Conservation (phyloP, 2,329 filamentous ascomycete species). For the Penicillium sp. region DNA sequence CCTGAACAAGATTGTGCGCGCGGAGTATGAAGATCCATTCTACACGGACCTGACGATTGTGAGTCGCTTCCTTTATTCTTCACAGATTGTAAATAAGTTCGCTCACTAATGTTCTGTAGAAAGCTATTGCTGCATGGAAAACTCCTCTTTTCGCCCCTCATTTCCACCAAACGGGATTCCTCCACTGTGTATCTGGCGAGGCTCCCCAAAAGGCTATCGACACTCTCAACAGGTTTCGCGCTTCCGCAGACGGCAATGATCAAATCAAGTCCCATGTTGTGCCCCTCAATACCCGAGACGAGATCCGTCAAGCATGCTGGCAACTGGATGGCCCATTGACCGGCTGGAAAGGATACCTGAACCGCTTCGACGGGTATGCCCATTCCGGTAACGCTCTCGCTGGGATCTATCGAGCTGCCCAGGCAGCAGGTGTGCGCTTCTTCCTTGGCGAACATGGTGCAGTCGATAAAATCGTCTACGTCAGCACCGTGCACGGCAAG, state of each 20-base stretch:
- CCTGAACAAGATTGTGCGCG: slow-evolving; percentile 61
- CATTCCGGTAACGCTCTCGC: slow-evolving; percentile 55
- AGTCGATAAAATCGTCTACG: slow-evolving; percentile 44
- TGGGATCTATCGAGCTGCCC: slow-evolving; percentile 47
- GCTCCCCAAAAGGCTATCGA: slow-evolving; percentile 51
- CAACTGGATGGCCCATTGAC: slow-evolving; percentile 51
- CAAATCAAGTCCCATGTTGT: slow-evolving; percentile 44
- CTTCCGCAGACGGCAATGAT: slow-evolving; percentile 36
- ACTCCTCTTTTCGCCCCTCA: slow-evolving; percentile 55
- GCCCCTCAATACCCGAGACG: slow-evolving; percentile 36
- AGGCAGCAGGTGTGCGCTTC: slow-evolving; percentile 44
- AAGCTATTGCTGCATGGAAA: slow-evolving; percentile 56
- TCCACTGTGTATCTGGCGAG: slow-evolving; percentile 51
- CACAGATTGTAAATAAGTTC: background rate
- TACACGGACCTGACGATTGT: slow-evolving; percentile 57
- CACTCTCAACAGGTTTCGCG: slow-evolving; percentile 46
- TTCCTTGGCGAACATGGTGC: slow-evolving; percentile 44
- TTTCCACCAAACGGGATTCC: slow-evolving; percentile 53
- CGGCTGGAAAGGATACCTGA: slow-evolving; percentile 60
- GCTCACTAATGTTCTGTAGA: slow-evolving; percentile 23
- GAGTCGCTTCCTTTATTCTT: slow-evolving; percentile 15
- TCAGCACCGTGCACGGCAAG: slow-evolving; percentile 15
- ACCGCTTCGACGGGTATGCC: slow-evolving; percentile 57
- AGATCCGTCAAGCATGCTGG: slow-evolving; percentile 48
- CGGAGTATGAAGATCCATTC: slow-evolving; percentile 58